Conservation (phyloP, 208 protist genomes). For the Spongospora subterranea region DNA sequence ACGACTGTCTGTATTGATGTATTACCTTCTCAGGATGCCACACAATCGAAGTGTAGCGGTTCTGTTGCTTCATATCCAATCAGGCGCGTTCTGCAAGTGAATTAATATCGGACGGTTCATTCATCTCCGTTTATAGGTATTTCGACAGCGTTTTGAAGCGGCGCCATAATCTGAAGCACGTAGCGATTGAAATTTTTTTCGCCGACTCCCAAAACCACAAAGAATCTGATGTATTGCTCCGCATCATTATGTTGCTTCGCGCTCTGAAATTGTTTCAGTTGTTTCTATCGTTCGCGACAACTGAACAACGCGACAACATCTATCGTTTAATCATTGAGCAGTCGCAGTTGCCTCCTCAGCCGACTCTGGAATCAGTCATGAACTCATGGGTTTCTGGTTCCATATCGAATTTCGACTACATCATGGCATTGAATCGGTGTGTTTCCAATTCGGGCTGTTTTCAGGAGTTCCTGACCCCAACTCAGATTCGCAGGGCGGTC, state of each 20-base stretch:
- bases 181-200: constrained; percentile 17
- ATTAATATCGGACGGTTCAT: not conserved
- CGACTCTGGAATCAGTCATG: not conserved
- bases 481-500: constrained; percentile 11
- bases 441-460: not conserved
- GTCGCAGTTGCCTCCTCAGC: not conserved
- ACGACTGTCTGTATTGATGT: not conserved
- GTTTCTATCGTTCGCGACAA: constrained; percentile 6
- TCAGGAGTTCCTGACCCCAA: not conserved
- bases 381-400: not conserved
- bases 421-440: constrained; percentile 30
- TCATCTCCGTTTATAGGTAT: not conserved
- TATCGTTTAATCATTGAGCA: not conserved
- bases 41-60: not conserved
- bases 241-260: not conserved
- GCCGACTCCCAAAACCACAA: not conserved
- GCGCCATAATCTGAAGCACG: not conserved
- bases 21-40: not conserved
- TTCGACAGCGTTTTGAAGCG: not conserved
- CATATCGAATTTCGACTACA: constrained; percentile 42
- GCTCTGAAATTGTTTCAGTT: not conserved
- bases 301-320: not conserved
- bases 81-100: not conserved
- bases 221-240: not conserved
- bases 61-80: not conserved